A percentile compares a stretch with the other conserved stretches of the same genome.
phyloP scores from a whole-genome alignment of 2,329 filamentous ascomycete genomes.

The Exophiala mesophila region DNA sequence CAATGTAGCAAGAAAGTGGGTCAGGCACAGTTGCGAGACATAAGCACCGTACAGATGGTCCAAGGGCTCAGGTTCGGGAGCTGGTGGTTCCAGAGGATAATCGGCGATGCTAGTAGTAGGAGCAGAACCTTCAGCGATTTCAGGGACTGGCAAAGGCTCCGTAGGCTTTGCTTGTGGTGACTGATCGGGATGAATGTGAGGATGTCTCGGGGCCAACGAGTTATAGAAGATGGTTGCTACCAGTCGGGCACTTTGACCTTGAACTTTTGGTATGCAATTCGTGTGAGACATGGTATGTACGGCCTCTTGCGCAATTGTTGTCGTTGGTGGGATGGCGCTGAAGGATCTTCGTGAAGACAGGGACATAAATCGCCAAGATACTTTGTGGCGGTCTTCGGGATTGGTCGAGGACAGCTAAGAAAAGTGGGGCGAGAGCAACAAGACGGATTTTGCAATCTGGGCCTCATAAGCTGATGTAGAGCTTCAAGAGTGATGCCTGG shows the following conservation, averaged over 20 bases:
- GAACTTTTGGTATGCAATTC: constrained; percentile 35
- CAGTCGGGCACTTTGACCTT: constrained; percentile 37
- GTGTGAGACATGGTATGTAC: constrained; percentile 44
- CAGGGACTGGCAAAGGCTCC: constrained; percentile 38
- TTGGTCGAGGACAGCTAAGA: constrained; percentile 25
- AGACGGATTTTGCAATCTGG: too few species aligned
- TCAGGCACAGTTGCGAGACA: constrained; percentile 51
- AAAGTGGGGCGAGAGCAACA: too few species aligned
- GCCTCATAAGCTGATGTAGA: too few species aligned
- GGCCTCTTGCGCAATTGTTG: constrained; percentile 37
- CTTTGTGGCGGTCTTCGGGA: constrained; percentile 15
- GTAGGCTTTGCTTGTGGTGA: constrained; percentile 34
- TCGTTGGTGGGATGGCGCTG: constrained; percentile 25
- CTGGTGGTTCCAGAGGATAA: constrained; percentile 51
- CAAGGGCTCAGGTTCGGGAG: constrained; percentile 50
- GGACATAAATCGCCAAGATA: constrained; percentile 22
- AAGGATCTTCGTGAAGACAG: constrained; percentile 22
- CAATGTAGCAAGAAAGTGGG: constrained; percentile 51
- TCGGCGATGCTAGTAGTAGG: constrained; percentile 49
- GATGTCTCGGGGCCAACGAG: constrained; percentile 38
- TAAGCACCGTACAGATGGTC: constrained; percentile 53
- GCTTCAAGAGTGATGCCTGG: too few species aligned
- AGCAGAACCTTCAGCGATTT: constrained; percentile 42
- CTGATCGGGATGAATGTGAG: constrained; percentile 46
- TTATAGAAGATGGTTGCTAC: constrained; percentile 49